phyloP scores from a whole-genome alignment of 2,329 filamentous ascomycete species.

The Cladosporium phlei region DNA sequence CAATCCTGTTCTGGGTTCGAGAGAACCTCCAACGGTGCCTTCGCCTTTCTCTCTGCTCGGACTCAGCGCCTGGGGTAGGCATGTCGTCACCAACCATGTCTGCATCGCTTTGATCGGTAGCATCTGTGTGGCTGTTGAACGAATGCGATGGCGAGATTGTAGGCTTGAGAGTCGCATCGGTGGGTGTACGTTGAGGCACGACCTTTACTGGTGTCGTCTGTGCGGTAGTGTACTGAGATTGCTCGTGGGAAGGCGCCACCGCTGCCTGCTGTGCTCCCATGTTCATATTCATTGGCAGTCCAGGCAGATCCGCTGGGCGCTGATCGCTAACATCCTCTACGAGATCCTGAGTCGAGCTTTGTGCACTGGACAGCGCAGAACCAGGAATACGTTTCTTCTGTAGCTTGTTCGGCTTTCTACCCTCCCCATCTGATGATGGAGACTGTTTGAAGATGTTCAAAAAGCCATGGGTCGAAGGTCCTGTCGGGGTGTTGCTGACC shows the following conservation, averaged over 20 bases:
- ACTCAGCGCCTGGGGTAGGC: constrained; percentile 17
- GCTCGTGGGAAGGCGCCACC: constrained; percentile 24
- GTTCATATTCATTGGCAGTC: background rate
- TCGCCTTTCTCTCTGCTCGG: constrained; percentile 56
- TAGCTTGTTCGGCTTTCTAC: constrained; percentile 78
- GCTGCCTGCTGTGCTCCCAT: background rate
- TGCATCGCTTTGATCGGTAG: constrained; percentile 76
- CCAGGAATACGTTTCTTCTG: constrained; percentile 80
- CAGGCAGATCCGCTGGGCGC: constrained; percentile 3
- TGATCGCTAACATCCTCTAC: constrained; percentile 26
- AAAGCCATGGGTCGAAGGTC: constrained; percentile 38
- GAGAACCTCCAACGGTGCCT: constrained; percentile 71
- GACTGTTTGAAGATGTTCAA: constrained; percentile 68
- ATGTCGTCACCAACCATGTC: constrained; percentile 64
- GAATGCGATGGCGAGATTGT: constrained; percentile 72
- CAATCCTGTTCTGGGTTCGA: constrained; percentile 27
- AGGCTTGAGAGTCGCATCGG: constrained; percentile 55
- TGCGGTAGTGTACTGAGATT: constrained; percentile 40
- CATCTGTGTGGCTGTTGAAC: constrained; percentile 63
- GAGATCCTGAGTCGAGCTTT: constrained; percentile 76
- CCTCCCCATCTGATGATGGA: constrained; percentile 48
- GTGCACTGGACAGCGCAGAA: constrained; percentile 77
- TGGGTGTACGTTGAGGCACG: constrained; percentile 70
- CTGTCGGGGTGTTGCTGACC: constrained; percentile 22
- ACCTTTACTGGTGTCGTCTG: constrained; percentile 58